Evolutionary conservation across 1,284 basidiomycete species (phyloP), one percentile per base, ranked within the genome.

Genomic region (Apiotrichum porosum): DNA sequence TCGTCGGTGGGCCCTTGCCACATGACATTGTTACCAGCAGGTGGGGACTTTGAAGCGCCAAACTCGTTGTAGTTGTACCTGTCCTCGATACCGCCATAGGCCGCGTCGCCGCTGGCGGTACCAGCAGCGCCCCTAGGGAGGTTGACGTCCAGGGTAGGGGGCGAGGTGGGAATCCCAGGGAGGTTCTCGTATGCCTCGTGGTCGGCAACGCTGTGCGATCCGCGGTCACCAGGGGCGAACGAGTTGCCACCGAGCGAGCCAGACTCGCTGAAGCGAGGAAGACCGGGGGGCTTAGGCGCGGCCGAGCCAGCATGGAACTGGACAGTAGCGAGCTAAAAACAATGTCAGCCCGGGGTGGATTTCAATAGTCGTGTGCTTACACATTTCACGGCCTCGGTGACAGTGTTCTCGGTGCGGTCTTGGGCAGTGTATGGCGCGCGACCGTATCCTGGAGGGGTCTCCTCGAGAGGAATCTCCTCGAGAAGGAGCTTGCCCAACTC

Each of bases 401-500:
- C 77, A 4, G 85, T 74, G 38, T 76, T 73, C 46, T 83, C 80
- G 0, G 83, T 83, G 56, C 78, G 81, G 42, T 78, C 63, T 64
- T 59, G 84, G 19, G 73, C 73, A 17, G 76, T 76, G 68, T 94
- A 95, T 51, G 84, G 78, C 6, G 80, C 78, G 6, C 92, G 80
- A 3, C 83, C 79, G 47, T 86, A 77, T 13, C 92, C 92, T 3
- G 90, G 89, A 41, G 84, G 81, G 0, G 90, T 92, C 22, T 77
- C 74, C 15, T 86, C 83, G 49, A 89, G 80, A 0, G 89, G 84
- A 10, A 95, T 85, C 77, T 88, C 87, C 52, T 84, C 78, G 39
- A 88, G 79, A 18, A 93, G 75, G 12, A 84, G 78, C 68, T 86
- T 89, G 9, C 89, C 91, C 37, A 83, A 78, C 57, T 92, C 85